A percentile compares a stretch with the other conserved stretches of the same genome.
phyloP scores from a whole-genome alignment of 768 basidiomycete species.

The Hysterangium stoloniferum region DNA sequence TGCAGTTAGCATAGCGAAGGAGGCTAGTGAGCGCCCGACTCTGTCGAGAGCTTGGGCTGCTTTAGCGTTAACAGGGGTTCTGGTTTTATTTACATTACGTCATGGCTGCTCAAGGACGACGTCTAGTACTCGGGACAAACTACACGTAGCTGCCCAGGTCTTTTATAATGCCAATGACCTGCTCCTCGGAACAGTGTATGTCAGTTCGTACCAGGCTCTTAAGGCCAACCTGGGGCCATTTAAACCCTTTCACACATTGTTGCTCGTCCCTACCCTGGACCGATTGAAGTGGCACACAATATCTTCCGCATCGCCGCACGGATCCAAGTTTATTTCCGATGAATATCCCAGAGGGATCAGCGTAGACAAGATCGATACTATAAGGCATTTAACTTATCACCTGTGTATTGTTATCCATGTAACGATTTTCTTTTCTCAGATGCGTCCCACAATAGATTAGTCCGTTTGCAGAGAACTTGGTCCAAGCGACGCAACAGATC shows the following conservation, averaged over 20 bases:
- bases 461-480: conserved; percentile 18
- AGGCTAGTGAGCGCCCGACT: not conserved
- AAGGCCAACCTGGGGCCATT: conserved; percentile 20
- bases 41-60: conserved; percentile 1
- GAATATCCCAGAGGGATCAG: no score
- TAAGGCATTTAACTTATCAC: no score
- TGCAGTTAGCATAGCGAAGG: not conserved
- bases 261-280: conserved; percentile 22
- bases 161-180: conserved; percentile 21
- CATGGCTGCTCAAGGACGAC: not conserved
- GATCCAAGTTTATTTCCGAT: no score
- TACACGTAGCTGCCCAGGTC: conserved; percentile 18
- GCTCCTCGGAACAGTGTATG: no score
- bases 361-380: no score
- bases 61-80: not conserved
- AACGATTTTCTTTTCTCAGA: no score
- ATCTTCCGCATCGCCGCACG: no score
- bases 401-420: no score
- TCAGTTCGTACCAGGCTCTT: conserved; percentile 21
- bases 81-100: not conserved
- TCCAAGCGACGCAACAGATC: conserved; percentile 15
- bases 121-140: not conserved
- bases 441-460: no score
- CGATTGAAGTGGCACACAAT: conserved; percentile 21
- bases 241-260: conserved; percentile 22